Conservation (phyloP, 2,329 filamentous ascomycete species). For the Aspergillus brasiliensis region DNA sequence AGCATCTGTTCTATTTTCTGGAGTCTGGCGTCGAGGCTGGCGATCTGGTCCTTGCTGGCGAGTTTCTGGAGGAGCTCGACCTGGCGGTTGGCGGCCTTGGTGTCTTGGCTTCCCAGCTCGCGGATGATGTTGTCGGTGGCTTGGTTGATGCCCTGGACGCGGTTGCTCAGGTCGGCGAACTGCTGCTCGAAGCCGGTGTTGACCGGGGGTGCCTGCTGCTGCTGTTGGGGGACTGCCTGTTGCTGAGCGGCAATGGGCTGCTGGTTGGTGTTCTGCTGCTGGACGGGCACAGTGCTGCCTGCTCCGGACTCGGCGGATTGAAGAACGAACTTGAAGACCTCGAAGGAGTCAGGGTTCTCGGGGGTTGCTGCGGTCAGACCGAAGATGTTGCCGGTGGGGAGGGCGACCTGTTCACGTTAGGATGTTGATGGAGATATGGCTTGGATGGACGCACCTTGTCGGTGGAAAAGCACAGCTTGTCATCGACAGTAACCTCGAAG, state of each 20-base stretch:
- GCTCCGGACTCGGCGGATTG: slow-evolving; percentile 49
- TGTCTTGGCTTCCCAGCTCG: slow-evolving; percentile 56
- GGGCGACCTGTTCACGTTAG: slow-evolving; percentile 57
- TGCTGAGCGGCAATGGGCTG: slow-evolving; percentile 30
- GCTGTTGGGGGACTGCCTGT: slow-evolving; percentile 12
- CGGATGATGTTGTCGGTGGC: slow-evolving; percentile 59
- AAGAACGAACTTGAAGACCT: slow-evolving; percentile 83
- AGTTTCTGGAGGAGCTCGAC: slow-evolving; percentile 50
- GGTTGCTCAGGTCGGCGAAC: slow-evolving; percentile 82
- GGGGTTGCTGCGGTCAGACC: slow-evolving; percentile 86
- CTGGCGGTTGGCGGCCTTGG: slow-evolving; percentile 56
- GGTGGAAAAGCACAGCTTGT: slow-evolving; percentile 78
- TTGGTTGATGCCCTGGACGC: slow-evolving; percentile 66
- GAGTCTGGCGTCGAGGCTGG: slow-evolving; percentile 49
- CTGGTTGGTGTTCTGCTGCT: slow-evolving; percentile 22
- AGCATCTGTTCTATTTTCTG: slow-evolving; percentile 57
- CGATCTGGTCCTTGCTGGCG: slow-evolving; percentile 41
- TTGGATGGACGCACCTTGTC: slow-evolving; percentile 53
- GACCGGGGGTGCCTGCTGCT: slow-evolving; percentile 29
- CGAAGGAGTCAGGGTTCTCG: slow-evolving; percentile 91
- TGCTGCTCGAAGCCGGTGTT: slow-evolving; percentile 53
- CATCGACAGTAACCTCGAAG: slow-evolving; percentile 81
- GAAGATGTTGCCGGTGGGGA: slow-evolving; percentile 80
- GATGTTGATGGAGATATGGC: neutral
- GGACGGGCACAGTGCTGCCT: slow-evolving; percentile 16